A percentile compares a stretch with the other conserved stretches of the same genome.
phyloP scores from a whole-genome alignment of 2,329 filamentous ascomycete species.

The Stenocarpella maydis region DNA sequence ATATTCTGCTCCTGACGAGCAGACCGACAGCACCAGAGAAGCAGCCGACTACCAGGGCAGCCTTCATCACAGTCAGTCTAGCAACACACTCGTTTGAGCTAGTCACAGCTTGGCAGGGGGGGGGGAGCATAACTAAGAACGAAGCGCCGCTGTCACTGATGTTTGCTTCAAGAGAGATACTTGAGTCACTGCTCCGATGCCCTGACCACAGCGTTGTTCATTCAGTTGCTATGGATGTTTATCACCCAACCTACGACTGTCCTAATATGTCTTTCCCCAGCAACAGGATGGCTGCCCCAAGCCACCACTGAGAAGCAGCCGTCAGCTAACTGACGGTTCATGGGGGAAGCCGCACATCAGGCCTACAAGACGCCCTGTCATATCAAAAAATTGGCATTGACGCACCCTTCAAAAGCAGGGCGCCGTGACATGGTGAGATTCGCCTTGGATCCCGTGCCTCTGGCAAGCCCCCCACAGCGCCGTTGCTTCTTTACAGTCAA shows the following conservation, averaged over 20 bases:
- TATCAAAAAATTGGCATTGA: neutral
- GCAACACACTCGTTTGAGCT: neutral
- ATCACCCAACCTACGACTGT: neutral
- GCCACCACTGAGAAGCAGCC: neutral
- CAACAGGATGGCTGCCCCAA: neutral
- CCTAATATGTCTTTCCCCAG: neutral
- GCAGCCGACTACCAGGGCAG: neutral
- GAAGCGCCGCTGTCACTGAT: neutral
- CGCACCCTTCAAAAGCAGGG: no score
- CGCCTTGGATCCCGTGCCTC: neutral
- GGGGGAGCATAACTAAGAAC: neutral
- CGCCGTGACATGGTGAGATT: neutral
- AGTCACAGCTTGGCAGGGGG: neutral
- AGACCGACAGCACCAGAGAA: neutral
- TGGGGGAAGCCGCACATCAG: neutral
- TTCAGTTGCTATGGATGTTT: neutral
- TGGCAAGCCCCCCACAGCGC: neutral
- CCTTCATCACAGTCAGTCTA: neutral
- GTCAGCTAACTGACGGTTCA: neutral
- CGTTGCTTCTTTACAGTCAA: neutral
- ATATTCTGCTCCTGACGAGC: neutral
- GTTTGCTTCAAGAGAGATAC: neutral
- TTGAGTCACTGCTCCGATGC: neutral
- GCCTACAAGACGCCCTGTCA: neutral
- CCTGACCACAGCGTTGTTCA: no score